These are phyloP conservation scores for Vitis cinerea DNA, from an alignment of 164 flowering plant species.

Conservation along the genomic window DNA sequence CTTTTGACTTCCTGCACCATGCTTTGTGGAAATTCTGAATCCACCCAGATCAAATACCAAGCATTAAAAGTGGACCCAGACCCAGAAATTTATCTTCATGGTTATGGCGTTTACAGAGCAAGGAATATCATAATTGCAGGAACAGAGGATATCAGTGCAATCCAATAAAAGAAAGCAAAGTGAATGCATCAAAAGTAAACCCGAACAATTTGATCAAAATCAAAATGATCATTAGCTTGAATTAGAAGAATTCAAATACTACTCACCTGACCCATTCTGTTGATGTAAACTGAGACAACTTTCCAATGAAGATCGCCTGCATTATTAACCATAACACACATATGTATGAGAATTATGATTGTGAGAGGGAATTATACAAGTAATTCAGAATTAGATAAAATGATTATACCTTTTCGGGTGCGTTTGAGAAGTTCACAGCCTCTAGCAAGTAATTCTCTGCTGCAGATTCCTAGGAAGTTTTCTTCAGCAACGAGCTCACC, in stretches of 20 bases:
- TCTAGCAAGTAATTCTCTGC: constrained; percentile 74
- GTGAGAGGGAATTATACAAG: no score
- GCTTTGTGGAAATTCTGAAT: no score
- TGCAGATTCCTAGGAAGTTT: constrained; percentile 76
- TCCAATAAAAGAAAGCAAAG: neutral
- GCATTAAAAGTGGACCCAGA: no score
- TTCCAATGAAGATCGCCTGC: constrained; percentile 99
- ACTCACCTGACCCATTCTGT: constrained; percentile 77
- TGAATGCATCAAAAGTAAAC: constrained; percentile 8
- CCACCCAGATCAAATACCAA: no score
- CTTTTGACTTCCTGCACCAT: neutral
- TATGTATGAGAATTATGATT: no score
- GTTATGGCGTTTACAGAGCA: no score
- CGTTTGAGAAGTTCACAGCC: constrained; percentile 93
- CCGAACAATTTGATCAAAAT: neutral
- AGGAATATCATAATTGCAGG: no score
- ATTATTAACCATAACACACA: constrained; percentile 3
- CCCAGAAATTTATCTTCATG: no score
- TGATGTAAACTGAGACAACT: constrained; percentile 90
- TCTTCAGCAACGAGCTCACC: constrained; percentile 81
- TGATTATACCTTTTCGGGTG: constrained; percentile 74
- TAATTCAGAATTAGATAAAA: no score
- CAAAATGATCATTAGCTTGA: neutral
- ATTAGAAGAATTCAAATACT: neutral
- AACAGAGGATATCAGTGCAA: no score